These are phyloP conservation scores for Quercus suber DNA, from an alignment of 306 rosid genomes.

Conservation along the genomic window DNA sequence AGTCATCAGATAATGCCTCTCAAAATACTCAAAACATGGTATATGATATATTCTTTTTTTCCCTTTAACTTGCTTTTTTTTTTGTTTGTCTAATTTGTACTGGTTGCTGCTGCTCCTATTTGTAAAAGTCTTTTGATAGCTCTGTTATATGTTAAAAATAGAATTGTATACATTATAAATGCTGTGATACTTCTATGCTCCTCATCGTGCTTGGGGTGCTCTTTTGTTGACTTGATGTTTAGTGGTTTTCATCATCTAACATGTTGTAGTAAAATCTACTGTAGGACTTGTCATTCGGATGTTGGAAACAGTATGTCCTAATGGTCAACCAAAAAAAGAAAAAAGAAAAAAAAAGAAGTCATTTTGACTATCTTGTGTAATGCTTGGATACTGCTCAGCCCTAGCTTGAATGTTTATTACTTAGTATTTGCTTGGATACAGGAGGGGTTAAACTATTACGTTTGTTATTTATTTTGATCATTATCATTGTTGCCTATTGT, in stretches of 20 bases:
- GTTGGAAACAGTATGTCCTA: background rate
- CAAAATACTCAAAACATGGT: conserved; percentile 29
- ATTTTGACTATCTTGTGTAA: background rate
- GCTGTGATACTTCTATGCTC: background rate
- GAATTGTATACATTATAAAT: background rate
- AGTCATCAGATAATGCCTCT: conserved; percentile 23
- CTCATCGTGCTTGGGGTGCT: background rate
- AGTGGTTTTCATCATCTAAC: background rate
- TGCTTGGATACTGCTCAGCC: background rate
- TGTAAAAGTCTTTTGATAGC: background rate
- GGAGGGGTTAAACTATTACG: background rate
- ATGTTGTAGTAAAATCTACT: no score
- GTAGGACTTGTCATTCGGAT: background rate
- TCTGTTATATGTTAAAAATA: background rate
- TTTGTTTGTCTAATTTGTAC: background rate
- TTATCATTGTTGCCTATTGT: background rate
- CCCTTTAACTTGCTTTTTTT: background rate
- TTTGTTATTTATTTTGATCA: background rate
- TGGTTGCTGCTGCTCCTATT: background rate
- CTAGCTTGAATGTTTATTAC: background rate
- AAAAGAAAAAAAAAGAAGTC: no score
- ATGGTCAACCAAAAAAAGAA: no score
- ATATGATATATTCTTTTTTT: background rate
- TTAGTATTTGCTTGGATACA: background rate
- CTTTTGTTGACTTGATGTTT: background rate